phyloP scores from a whole-genome alignment of 2,329 filamentous ascomycete species.

The Ustulina deusta region DNA sequence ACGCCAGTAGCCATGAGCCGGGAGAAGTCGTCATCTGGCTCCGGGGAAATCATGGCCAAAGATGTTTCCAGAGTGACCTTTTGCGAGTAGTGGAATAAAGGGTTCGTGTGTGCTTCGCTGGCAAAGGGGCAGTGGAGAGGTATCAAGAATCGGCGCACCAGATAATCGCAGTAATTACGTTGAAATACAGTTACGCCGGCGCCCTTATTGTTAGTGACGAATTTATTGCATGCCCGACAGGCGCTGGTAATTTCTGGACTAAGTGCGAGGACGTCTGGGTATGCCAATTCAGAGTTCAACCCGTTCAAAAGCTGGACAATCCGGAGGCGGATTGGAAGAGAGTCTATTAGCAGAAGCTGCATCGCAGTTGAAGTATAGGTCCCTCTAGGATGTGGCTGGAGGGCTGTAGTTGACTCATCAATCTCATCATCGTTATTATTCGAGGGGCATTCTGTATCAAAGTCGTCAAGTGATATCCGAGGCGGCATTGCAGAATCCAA shows the following conservation, averaged over 20 bases:
- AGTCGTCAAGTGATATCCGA: slow-evolving; percentile 56
- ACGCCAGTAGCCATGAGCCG: slow-evolving; percentile 54
- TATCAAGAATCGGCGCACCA: slow-evolving; percentile 66
- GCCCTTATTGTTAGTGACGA: slow-evolving; percentile 40
- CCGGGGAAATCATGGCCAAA: slow-evolving; percentile 53
- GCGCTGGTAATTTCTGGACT: slow-evolving; percentile 51
- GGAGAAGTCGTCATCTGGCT: slow-evolving; percentile 53
- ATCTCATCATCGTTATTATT: slow-evolving; percentile 53
- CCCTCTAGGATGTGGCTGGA: slow-evolving; percentile 44
- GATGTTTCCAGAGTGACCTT: slow-evolving; percentile 61
- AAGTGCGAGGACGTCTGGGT: slow-evolving; percentile 52
- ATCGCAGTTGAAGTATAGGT: slow-evolving; percentile 52
- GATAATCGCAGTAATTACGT: slow-evolving; percentile 63
- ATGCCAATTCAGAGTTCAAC: slow-evolving; percentile 51
- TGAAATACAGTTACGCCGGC: slow-evolving; percentile 54
- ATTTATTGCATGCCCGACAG: slow-evolving; percentile 42
- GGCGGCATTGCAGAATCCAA: slow-evolving; percentile 57
- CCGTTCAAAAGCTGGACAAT: slow-evolving; percentile 53
- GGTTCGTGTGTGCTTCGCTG: slow-evolving; percentile 56
- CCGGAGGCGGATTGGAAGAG: slow-evolving; percentile 53
- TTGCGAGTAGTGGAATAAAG: slow-evolving; percentile 62
- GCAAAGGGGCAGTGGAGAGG: slow-evolving; percentile 65
- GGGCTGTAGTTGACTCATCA: slow-evolving; percentile 42
- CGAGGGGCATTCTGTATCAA: slow-evolving; percentile 54
- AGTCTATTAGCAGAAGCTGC: slow-evolving; percentile 53